Base-by-base conservation (phyloP, 352 stramenopile species). In the Phytophthora uliginosa region DNA sequence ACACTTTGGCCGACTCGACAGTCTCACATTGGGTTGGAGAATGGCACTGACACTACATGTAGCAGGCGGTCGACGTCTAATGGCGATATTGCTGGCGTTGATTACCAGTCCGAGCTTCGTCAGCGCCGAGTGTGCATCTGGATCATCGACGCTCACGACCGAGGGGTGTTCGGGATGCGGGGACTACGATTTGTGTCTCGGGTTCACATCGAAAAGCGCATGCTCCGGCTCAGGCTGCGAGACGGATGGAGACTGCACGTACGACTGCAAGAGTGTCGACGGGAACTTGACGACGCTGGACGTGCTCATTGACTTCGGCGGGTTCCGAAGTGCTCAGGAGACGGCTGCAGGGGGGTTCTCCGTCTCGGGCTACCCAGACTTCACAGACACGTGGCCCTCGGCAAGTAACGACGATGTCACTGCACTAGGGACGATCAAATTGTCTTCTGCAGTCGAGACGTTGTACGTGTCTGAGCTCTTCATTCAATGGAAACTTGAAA, bases 181-280 rank as follows among this genome's bases (percentile, higher is more conserved):
- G 12, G 54, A 55, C 13, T 74, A 72, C 63, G 66, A 71, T 36
- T 59, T 76, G 69, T 80, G 73, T 65, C 55, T 67, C 2, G 73
- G 70, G 0, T 80, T 69, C 63, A 74, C 65, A 34, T 73, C 69
- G 2, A 20, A 68, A 20, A 40, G 15, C 34, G 48, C 51, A n/a
- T 80, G 73, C 53, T 74, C 73, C 36, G 63, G 73, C 4, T 80
- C 73, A 40, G 69, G 56, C 8, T 80, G 69, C 40, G 69, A 74
- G 59, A 76, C 70, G 42, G 59, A 77, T 17, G 69, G 64, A 33
- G 69, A 71, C 59, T 80, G 73, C 73, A 77, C 73, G 10, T 80
- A 72, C 52, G 51, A 74, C 26, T 80, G 73, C 40, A 62, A 74
- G 47, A 56, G 38, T 8, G 59, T 76, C 7, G 63, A 80, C 28